Base-by-base conservation (phyloP, 2,329 filamentous ascomycete species). In the Zymoseptoria crescenta region DNA sequence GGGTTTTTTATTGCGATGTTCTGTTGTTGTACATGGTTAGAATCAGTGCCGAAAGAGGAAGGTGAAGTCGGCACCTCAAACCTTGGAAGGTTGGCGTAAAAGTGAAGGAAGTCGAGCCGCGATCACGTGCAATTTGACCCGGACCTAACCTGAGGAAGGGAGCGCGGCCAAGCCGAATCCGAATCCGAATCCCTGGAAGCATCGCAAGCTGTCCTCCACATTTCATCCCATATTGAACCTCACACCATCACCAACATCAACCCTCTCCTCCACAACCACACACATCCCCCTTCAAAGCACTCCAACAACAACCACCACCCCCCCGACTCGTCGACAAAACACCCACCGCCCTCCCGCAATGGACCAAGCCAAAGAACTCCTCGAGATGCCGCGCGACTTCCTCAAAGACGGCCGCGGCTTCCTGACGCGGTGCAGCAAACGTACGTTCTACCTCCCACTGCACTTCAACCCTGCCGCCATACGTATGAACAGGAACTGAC, bases 301-400 rank as follows among this genome's bases (percentile, higher is more conserved):
- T n/a, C n/a, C n/a, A n/a, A n/a, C n/a, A n/a, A n/a, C n/a, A n/a
- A n/a, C n/a, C n/a, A n/a, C n/a, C n/a, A n/a, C n/a, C n/a, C n/a
- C n/a, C n/a, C n/a, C n/a, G n/a, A n/a, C n/a, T n/a, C n/a, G n/a
- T n/a, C n/a, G n/a, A n/a, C n/a, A n/a, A n/a, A n/a, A n/a, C n/a
- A n/a, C n/a, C n/a, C n/a, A n/a, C n/a, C n/a, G n/a, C n/a, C n/a
- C n/a, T n/a, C n/a, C n/a, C n/a, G n/a, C n/a, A n/a, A 72, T 72
- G 70, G 86, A 88, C 73, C 81, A 86, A 74, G 74, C 88, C 68
- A 84, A 87, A 74, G 85, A 88, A 72, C 77, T 89, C 69, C 81
- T 87, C 72, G 87, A 89, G 66, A 81, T 85, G 72, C 85, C 85
- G 68, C 78, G 79, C 72, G 83, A 87, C 75, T 87, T 87, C 73